These are phyloP conservation scores for Pleurotus tuoliensis DNA, from an alignment of 768 basidiomycete genomes.

Conservation along the genomic window DNA sequence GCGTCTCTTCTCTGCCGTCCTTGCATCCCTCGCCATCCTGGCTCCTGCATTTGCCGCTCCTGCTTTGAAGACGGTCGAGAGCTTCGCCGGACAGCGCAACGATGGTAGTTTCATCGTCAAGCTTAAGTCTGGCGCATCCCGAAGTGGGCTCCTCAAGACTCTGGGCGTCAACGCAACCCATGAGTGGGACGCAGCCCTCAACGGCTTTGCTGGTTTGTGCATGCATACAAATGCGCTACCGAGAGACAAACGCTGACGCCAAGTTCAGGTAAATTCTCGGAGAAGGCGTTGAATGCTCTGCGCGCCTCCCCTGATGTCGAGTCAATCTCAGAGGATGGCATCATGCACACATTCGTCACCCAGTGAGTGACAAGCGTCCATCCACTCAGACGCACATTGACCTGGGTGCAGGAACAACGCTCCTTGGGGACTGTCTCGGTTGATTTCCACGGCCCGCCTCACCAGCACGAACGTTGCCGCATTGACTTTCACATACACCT, in stretches of 20 bases:
- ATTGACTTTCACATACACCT: constrained; percentile 25
- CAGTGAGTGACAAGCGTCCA: not conserved
- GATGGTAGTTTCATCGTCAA: constrained; percentile 17
- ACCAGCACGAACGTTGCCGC: constrained; percentile 10
- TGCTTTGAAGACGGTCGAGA: constrained; percentile 9
- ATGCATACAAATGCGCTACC: not conserved
- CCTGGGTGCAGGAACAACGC: constrained; percentile 21
- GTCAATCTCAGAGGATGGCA: constrained; percentile 24
- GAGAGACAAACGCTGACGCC: not conserved
- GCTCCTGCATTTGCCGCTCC: constrained; percentile 3
- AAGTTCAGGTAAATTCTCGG: constrained; percentile 16
- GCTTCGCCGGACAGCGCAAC: constrained; percentile 6
- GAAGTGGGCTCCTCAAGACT: constrained; percentile 5
- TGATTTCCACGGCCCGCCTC: constrained; percentile 19
- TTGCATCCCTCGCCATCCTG: constrained; percentile 1
- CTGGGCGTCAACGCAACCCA: constrained; percentile 7
- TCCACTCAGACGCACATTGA: not conserved
- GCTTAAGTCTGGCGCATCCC: constrained; percentile 16
- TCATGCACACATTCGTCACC: constrained; percentile 17
- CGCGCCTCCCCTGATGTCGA: constrained; percentile 23
- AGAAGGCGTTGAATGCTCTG: constrained; percentile 20
- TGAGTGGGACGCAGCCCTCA: constrained; percentile 15
- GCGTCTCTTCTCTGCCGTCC: constrained; percentile 3
- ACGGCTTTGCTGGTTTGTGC: constrained; percentile 21
- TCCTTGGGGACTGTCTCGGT: constrained; percentile 28